These are phyloP conservation scores for Populus pruinosa DNA, from an alignment of 345 rosid species.

Conservation along the genomic window DNA sequence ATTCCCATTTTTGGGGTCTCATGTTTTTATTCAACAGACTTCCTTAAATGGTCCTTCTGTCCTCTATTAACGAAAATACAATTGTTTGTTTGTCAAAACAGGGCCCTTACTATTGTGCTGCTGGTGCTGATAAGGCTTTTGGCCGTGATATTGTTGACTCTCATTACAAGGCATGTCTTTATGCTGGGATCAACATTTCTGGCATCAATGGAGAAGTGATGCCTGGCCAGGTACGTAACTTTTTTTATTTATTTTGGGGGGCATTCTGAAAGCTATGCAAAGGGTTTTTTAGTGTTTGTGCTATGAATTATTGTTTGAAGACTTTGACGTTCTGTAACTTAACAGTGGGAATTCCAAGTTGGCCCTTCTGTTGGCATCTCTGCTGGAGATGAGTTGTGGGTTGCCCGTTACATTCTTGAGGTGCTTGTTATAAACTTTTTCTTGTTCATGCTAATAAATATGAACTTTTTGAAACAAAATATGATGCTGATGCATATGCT, in stretches of 20 bases:
- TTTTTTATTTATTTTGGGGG: not conserved
- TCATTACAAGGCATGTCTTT: conserved; percentile 24
- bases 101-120: conserved; percentile 26
- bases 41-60: not conserved
- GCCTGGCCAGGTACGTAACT: conserved; percentile 22
- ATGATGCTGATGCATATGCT: not conserved
- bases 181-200: conserved; percentile 22
- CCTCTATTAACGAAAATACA: not conserved
- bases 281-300: not conserved
- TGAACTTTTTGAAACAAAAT: not conserved
- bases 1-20: too few species aligned
- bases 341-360: conserved; percentile 29
- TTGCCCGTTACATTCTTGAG: conserved; percentile 25
- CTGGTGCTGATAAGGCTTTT: conserved; percentile 26
- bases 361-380: conserved; percentile 25
- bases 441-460: not conserved
- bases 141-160: conserved; percentile 24
- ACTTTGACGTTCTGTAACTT: too few species aligned
- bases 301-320: not conserved
- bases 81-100: not conserved
- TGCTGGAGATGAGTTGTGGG: conserved; percentile 26
- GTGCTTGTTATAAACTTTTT: not conserved
- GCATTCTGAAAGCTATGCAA: too few species aligned
- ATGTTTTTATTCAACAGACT: too few species aligned
- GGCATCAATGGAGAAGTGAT: conserved; percentile 27